phyloP scores from a whole-genome alignment of 139 green algal species.

The Chlamydomonas sphaeroides region DNA sequence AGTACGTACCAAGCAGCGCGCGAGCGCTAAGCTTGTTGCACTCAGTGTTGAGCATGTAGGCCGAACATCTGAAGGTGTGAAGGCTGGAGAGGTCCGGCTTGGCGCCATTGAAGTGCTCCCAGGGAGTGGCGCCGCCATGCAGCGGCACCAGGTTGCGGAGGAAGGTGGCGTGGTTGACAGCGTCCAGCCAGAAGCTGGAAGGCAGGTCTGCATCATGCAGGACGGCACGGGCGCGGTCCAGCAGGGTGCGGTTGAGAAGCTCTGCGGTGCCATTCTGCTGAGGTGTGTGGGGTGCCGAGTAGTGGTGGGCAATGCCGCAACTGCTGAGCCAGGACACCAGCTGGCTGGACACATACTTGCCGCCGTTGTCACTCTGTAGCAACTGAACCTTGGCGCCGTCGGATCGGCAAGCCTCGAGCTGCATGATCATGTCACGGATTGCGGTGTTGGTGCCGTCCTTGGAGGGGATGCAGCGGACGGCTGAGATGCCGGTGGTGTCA shows the following conservation, averaged over 20 bases:
- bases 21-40: conserved; percentile 38
- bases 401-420: neutral
- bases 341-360: conserved; percentile 1
- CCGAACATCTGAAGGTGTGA: neutral
- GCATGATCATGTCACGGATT: neutral
- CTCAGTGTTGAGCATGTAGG: conserved; percentile 10
- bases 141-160: conserved; percentile 14
- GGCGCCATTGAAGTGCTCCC: neutral
- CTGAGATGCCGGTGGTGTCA: neutral
- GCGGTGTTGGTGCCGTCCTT: neutral
- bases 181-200: neutral
- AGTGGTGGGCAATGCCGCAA: neutral
- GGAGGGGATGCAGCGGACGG: neutral
- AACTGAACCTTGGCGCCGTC: too few species aligned
- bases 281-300: neutral
- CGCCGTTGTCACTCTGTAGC: neutral
- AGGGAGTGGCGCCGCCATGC: neutral
- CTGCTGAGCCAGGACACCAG: neutral
- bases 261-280: conserved; percentile 44
- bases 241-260: conserved; percentile 41
- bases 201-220: conserved; percentile 2
- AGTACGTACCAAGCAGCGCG: neutral
- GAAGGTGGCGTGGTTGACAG: neutral
- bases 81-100: neutral
- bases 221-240: conserved; percentile 36